phyloP scores from a whole-genome alignment of 805 yeast genomes.

The Isabelozyma pseudorhagii region DNA sequence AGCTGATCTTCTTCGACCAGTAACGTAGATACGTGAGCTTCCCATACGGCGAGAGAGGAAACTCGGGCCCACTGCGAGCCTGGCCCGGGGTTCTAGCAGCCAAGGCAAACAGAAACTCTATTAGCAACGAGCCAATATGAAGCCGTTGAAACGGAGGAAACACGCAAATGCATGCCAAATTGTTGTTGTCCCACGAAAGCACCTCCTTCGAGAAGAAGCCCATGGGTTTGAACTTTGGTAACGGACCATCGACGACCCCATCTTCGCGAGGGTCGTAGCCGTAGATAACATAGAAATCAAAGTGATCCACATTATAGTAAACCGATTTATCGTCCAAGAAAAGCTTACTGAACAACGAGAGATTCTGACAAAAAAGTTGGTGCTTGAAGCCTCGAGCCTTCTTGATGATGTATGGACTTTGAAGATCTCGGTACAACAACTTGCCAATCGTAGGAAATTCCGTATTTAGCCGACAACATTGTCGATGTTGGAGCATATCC shows the following conservation, averaged over 20 bases:
- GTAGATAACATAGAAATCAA: constrained; percentile 75
- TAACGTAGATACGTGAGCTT: constrained; percentile 63
- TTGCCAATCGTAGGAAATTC: constrained; percentile 55
- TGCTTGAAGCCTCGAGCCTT: constrained; percentile 66
- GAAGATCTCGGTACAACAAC: constrained; percentile 60
- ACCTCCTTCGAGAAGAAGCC: constrained; percentile 92
- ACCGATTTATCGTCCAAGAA: constrained; percentile 89
- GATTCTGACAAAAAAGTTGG: constrained; percentile 71
- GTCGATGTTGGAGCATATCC: constrained; percentile 50
- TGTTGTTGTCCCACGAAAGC: constrained; percentile 72
- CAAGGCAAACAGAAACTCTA: constrained; percentile 78
- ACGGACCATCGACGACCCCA: not conserved
- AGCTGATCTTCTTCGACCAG: constrained; percentile 58
- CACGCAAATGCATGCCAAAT: constrained; percentile 84
- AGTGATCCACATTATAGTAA: constrained; percentile 72
- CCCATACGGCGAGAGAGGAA: constrained; percentile 85
- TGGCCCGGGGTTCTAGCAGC: constrained; percentile 57
- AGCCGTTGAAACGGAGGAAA: constrained; percentile 89
- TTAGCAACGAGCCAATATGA: constrained; percentile 73
- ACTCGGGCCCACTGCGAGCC: constrained; percentile 81
- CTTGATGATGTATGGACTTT: constrained; percentile 47
- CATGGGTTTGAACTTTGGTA: constrained; percentile 49
- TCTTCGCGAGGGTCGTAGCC: constrained; percentile 34
- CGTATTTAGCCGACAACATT: constrained; percentile 34
- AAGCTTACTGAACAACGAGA: constrained; percentile 81